These are phyloP conservation scores for Fusarium incarnatum DNA, from an alignment of 2,329 filamentous ascomycete genomes.

Conservation along the genomic window DNA sequence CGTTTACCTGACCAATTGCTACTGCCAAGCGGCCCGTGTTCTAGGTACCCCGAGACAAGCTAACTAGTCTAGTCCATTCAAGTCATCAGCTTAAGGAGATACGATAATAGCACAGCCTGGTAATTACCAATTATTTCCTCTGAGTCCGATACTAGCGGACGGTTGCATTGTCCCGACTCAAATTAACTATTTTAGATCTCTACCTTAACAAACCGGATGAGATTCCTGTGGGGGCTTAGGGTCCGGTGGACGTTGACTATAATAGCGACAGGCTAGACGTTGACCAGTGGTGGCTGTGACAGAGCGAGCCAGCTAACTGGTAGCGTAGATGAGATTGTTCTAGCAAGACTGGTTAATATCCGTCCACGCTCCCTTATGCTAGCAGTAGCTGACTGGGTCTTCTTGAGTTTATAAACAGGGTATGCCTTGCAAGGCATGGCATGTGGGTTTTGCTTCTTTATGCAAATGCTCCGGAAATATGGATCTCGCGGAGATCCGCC, in stretches of 20 bases:
- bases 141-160: not conserved
- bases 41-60: not conserved
- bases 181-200: not conserved
- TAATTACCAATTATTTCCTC: not conserved
- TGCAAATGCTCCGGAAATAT: not conserved
- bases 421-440: not conserved
- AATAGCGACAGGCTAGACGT: not conserved
- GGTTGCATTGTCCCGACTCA: not conserved
- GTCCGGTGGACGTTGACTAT: not conserved
- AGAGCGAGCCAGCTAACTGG: no score
- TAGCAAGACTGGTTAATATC: not conserved
- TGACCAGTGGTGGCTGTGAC: not conserved
- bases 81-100: not conserved
- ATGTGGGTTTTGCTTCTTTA: not conserved
- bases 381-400: not conserved
- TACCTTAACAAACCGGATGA: not conserved
- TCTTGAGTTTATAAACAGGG: not conserved
- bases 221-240: not conserved
- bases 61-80: not conserved
- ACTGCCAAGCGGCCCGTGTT: not conserved
- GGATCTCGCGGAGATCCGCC: not conserved
- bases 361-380: not conserved
- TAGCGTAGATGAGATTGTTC: not conserved
- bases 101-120: not conserved
- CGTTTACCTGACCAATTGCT: not conserved